Evolutionary conservation across 257 asterid species (phyloP), one percentile per base, ranked within the genome.

Genomic region (Gentiana macrophylla): DNA sequence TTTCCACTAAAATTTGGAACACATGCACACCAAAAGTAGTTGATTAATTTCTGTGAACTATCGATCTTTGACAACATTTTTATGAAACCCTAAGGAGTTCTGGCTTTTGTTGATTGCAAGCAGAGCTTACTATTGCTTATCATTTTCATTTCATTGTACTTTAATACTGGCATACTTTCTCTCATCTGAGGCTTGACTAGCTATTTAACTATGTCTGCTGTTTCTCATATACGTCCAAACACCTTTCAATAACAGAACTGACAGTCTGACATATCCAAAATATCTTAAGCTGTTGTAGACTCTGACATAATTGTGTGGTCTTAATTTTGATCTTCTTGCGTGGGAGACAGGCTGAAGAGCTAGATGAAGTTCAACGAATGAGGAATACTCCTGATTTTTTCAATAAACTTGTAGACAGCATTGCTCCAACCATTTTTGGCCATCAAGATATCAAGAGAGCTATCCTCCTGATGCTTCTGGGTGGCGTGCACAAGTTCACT

Each of bases 361-460:
- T 84, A 56, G 81, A 65, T 57, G 99, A 88, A 56, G 65, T 88
- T 60, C 77, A 70, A 15, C 67, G 51, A 53, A 88, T 92, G 94
- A 80, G 82, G 76, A 74, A 77, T 54, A 77, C 86, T 49, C 86
- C 94, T 0, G 99, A 92, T 68, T 92, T 92, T 78, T 83, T 92
- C 77, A 83, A 85, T 70, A 92, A 92, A 86, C 78, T 88, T 66
- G 97, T 92, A 8, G 94, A 88, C 66, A 92, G 99, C 83, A 72
- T 85, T 59, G 95, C 94, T 33, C 99, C 99, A 52, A 81, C 95
- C 55, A 63, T 92, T 50, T 92, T 83, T 48, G 97, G 99, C 41
- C 95, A 92, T 76, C 86, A 83, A 76, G 99, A 92, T 59, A 92
- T 92, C 70, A 92, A 92, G 79, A 78, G 99, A 66, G 97, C 99